phyloP scores from a whole-genome alignment of 1,139 yeast genomes.

The Meyerozyma carpophila region DNA sequence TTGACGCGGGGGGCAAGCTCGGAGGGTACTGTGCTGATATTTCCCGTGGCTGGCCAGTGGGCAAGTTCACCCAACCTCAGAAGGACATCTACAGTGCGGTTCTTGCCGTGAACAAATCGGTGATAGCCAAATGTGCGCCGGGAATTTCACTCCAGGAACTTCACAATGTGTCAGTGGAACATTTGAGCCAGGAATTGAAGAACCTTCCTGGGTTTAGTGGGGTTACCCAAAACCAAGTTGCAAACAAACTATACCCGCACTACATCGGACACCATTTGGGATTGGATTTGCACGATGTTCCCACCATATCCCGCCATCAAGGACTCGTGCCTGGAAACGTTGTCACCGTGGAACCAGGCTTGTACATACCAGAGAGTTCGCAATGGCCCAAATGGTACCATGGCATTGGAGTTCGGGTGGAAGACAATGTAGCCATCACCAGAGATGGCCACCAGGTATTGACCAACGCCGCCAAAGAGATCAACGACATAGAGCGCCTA shows the following conservation, averaged over 20 bases:
- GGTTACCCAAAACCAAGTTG: constrained; percentile 46
- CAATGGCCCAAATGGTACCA: constrained; percentile 76
- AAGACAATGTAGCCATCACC: constrained; percentile 63
- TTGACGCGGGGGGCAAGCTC: constrained; percentile 91
- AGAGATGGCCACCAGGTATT: background rate
- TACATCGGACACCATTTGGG: constrained; percentile 96
- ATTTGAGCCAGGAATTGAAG: constrained; percentile 57
- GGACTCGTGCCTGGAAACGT: constrained; percentile 61
- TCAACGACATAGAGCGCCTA: background rate
- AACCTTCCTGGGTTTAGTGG: constrained; percentile 62
- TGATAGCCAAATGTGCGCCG: constrained; percentile 60
- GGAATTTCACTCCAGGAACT: constrained; percentile 65
- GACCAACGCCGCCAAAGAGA: background rate
- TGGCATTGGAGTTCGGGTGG: constrained; percentile 91
- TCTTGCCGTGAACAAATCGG: constrained; percentile 70
- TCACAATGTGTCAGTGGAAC: constrained; percentile 61
- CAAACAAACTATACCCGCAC: constrained; percentile 74
- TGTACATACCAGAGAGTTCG: constrained; percentile 69
- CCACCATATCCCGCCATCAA: constrained; percentile 50
- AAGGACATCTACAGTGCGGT: constrained; percentile 85
- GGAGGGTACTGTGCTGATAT: constrained; percentile 97
- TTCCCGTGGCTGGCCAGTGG: constrained; percentile 93
- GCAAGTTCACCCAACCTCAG: constrained; percentile 70
- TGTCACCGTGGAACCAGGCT: constrained; percentile 90
- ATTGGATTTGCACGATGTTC: constrained; percentile 84